Base-by-base conservation (phyloP, 2,329 filamentous ascomycete genomes). In the Fusarium nanum region DNA sequence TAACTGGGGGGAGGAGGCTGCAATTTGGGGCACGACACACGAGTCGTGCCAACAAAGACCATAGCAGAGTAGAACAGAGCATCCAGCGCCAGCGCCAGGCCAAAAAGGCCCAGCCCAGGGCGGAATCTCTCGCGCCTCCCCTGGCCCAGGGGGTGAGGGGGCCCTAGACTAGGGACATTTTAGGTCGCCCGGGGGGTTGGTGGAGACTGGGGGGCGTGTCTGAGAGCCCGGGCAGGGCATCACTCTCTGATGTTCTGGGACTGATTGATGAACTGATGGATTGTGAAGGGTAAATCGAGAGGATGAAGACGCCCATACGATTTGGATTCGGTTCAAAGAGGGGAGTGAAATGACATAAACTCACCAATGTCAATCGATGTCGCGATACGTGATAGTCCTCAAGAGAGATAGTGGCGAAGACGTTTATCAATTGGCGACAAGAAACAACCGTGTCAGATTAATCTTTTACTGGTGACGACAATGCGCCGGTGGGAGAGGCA, bases 21-120 rank as follows among this genome's bases (percentile, higher is more conserved):
- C 72, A 76, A 76, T 76, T 76, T 76, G 74, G 61, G 71, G 66
- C 73, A 75, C 68, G 72, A 76, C 73, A 75, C 73, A 76, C 73
- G 73, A 76, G 73, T 76, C 73, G 73, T 76, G 73, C 73, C 68
- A 70, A 68, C 70, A 72, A 74, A 53, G 49, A 53, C 49, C 23
- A 53, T 25, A 28, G 34, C 23, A 52, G 28, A 49, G 48, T 20
- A 53, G 34, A 53, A 34, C 7, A 53, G 23, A 27, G 23, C 32
- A n/a, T 18, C 23, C 49, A 42, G 23, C 32, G 48, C 37, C 34
- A 53, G 23, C 49, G 34, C 49, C 49, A 75, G 74, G 73, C 62
- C 64, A 71, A 70, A 73, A 74, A 74, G 74, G 74, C 60, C 67
- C 70, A 74, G 71, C 67, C 71, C 73, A 68, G 72, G 70, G 66